Evolutionary conservation across 805 yeast genomes (phyloP).

Genomic region (Cyberlindnera americana): DNA sequence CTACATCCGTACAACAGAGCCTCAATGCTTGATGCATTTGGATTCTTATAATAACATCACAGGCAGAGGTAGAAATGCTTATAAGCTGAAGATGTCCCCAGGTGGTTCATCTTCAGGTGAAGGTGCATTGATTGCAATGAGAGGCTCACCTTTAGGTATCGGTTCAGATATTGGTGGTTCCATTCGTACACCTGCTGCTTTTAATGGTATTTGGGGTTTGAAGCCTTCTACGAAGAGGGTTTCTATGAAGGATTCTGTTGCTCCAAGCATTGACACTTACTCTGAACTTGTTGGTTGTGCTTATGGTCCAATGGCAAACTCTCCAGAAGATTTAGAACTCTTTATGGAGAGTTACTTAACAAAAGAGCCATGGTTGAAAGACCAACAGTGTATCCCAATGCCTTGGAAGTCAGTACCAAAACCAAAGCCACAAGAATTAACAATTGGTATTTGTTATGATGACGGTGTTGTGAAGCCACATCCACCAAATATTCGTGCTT

Average conservation of each 20-base stretch:
- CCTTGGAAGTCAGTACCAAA: conserved; percentile 38
- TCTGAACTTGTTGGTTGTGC: conserved; percentile 59
- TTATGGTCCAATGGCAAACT: conserved; percentile 64
- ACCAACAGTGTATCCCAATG: conserved; percentile 32
- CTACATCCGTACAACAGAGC: conserved; percentile 63
- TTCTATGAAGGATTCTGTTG: conserved; percentile 27
- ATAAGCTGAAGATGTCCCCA: conserved; percentile 52
- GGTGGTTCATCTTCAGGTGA: conserved; percentile 80
- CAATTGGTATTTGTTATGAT: conserved; percentile 59
- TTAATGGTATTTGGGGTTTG: conserved; percentile 57
- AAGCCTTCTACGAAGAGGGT: conserved; percentile 60
- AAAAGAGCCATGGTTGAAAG: conserved; percentile 55
- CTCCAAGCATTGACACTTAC: conserved; percentile 23
- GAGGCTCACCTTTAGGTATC: conserved; percentile 58
- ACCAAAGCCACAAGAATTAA: conserved; percentile 41
- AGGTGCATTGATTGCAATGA: conserved; percentile 57
- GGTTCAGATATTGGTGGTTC: conserved; percentile 77
- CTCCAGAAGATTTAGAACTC: conserved; percentile 62
- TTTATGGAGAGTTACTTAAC: conserved; percentile 54
- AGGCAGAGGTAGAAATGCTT: conserved; percentile 57
- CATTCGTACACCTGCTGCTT: conserved; percentile 66
- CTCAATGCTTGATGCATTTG: conserved; percentile 67
- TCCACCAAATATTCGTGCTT: conserved; percentile 59
- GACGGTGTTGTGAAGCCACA: conserved; percentile 65
- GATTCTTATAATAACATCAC: conserved; percentile 58